Evolutionary conservation across 2,329 filamentous ascomycete species (phyloP).

Genomic region (Aspergillus intermedius): DNA sequence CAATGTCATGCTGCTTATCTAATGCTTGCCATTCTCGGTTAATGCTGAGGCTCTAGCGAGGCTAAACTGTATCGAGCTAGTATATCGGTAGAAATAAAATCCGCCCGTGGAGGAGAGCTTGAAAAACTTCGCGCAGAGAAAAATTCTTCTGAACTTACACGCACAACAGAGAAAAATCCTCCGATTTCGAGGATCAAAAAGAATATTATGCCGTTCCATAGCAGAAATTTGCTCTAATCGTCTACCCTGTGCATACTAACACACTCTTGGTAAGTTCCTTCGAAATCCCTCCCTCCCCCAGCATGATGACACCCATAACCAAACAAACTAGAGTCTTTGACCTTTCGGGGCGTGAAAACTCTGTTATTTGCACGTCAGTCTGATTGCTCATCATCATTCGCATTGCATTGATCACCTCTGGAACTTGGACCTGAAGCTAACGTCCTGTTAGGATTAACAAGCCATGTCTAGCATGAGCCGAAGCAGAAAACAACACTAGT

Average conservation of each 20-base stretch:
- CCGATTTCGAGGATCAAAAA: too few species aligned
- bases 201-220: not conserved
- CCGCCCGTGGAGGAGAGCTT: slow-evolving; percentile 23
- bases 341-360: slow-evolving; percentile 71
- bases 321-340: slow-evolving; percentile 96
- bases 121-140: slow-evolving; percentile 24
- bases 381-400: slow-evolving; percentile 48
- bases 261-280: slow-evolving; percentile 24
- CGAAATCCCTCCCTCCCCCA: slow-evolving; percentile 8
- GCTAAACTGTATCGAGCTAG: slow-evolving; percentile 7
- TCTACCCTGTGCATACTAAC: not conserved
- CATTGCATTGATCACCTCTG: slow-evolving; percentile 8
- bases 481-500: not conserved
- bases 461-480: not conserved
- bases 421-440: slow-evolving; percentile 15
- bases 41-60: not conserved
- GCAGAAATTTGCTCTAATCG: not conserved
- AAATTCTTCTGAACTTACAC: slow-evolving; percentile 13
- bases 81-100: slow-evolving; percentile 22
- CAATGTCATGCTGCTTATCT: not conserved
- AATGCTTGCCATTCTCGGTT: not conserved
- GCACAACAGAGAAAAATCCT: slow-evolving; percentile 8
- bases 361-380: slow-evolving; percentile 79
- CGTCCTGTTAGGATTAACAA: slow-evolving; percentile 11
- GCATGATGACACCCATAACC: slow-evolving; percentile 76